Percentiles rank a stretch among this genome's conserved stretches.
Conservation (phyloP, 495 filamentous ascomycete species). For the Letharia columbiana region DNA sequence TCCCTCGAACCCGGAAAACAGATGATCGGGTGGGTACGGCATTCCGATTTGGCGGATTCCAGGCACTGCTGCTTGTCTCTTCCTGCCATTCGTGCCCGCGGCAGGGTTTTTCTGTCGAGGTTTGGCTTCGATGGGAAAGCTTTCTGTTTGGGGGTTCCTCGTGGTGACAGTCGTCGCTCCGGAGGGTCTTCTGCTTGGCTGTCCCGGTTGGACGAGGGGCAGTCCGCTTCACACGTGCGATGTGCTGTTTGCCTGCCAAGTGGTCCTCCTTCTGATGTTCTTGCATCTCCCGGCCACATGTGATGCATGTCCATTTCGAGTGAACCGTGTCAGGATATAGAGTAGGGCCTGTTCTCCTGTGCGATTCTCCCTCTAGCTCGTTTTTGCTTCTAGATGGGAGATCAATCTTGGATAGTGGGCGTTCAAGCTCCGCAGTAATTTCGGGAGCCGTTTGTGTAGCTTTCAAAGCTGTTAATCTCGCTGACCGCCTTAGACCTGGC, state of each 20-base stretch:
- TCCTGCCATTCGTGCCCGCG: not conserved
- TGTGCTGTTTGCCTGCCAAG: constrained; percentile 18
- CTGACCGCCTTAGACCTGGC: constrained; percentile 1
- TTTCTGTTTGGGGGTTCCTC: not conserved
- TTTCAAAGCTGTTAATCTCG: not conserved
- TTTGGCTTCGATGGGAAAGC: not conserved
- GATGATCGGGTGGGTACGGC: constrained; percentile 5
- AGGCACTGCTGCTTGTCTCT: not conserved
- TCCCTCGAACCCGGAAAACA: constrained; percentile 2
- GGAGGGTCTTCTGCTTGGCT: constrained; percentile 1
- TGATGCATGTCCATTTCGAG: constrained; percentile 12
- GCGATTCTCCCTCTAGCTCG: not conserved
- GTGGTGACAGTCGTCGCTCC: not conserved
- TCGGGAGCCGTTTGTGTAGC: not conserved
- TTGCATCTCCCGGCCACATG: constrained; percentile 15
- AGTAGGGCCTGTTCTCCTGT: not conserved
- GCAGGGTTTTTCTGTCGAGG: not conserved
- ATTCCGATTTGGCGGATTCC: not conserved
- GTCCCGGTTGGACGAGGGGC: not conserved
- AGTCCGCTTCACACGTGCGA: constrained; percentile 12
- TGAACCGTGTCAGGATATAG: not conserved
- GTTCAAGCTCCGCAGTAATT: not conserved
- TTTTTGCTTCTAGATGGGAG: constrained; percentile 8
- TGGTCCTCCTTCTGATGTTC: constrained; percentile 10
- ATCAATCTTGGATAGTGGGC: not conserved